Evolutionary conservation across 805 yeast species (phyloP).

Genomic region (Lipomyces chichibuensis): DNA sequence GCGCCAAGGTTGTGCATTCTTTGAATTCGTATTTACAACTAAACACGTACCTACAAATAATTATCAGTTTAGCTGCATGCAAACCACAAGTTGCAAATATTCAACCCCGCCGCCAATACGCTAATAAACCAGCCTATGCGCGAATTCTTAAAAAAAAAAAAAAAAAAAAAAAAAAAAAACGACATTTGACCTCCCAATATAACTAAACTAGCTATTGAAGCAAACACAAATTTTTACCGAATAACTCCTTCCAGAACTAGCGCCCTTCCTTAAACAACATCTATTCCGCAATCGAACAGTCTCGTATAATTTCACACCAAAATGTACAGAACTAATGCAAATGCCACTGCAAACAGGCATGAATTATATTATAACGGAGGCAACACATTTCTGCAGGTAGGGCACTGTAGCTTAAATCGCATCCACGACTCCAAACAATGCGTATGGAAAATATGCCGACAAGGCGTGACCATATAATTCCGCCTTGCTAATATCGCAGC

Average conservation of each 20-base stretch:
- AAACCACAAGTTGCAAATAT: neutral
- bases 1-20: neutral
- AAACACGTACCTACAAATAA: neutral
- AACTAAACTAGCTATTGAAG: neutral
- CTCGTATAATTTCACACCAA: neutral
- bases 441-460: conserved; percentile 86
- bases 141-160: neutral
- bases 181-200: neutral
- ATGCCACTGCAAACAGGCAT: neutral
- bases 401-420: conserved; percentile 90
- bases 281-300: neutral
- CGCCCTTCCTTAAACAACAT: neutral
- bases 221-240: neutral
- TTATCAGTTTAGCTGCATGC: neutral
- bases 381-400: conserved; percentile 81
- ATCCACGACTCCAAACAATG: conserved; percentile 92
- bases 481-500: conserved; percentile 44
- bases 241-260: neutral
- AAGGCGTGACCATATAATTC: conserved; percentile 64
- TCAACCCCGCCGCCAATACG: neutral
- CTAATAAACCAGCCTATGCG: neutral
- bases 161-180: no score
- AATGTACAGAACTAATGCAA: neutral
- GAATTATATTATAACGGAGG: conserved; percentile 70
- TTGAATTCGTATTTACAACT: neutral